Conservation (phyloP, 192 early-diverging fungal genomes). For the Cladochytrium replicatum region DNA sequence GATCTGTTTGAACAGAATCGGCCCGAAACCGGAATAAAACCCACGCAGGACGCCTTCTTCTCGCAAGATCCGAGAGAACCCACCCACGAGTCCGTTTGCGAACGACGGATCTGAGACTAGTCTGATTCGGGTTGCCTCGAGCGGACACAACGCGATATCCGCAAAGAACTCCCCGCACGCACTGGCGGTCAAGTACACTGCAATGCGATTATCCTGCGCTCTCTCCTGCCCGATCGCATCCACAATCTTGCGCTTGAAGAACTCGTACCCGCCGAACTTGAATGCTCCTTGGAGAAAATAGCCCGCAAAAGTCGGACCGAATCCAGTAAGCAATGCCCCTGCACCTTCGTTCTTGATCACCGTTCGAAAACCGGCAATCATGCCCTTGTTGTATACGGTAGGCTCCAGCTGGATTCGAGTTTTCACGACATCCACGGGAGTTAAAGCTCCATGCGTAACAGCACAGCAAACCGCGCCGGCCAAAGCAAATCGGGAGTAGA, state of each 20-base stretch:
- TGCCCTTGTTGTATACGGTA: constrained; percentile 43
- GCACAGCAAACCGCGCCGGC: constrained; percentile 35
- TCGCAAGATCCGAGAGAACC: constrained; percentile 46
- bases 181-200: constrained; percentile 54
- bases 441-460: constrained; percentile 36
- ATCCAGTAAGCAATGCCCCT: constrained; percentile 50
- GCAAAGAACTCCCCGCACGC: constrained; percentile 68
- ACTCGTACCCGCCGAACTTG: constrained; percentile 63
- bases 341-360: constrained; percentile 30
- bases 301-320: constrained; percentile 53
- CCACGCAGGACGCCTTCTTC: constrained; percentile 58
- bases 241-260: constrained; percentile 51
- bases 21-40: constrained; percentile 70
- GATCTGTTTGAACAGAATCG: constrained; percentile 66
- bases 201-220: constrained; percentile 48
- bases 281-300: constrained; percentile 55
- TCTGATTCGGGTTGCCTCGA: constrained; percentile 67
- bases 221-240: constrained; percentile 41
- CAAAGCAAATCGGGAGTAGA: too few relatives aligned
- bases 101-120: constrained; percentile 60
- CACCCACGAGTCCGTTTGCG: constrained; percentile 48
- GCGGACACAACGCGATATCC: constrained; percentile 62
- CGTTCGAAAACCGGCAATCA: constrained; percentile 5
- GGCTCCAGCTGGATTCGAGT: constrained; percentile 63
- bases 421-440: constrained; percentile 64